Evolutionary conservation across 345 rosid genomes (phyloP).

Genomic region (Atalantia buxifolia): DNA sequence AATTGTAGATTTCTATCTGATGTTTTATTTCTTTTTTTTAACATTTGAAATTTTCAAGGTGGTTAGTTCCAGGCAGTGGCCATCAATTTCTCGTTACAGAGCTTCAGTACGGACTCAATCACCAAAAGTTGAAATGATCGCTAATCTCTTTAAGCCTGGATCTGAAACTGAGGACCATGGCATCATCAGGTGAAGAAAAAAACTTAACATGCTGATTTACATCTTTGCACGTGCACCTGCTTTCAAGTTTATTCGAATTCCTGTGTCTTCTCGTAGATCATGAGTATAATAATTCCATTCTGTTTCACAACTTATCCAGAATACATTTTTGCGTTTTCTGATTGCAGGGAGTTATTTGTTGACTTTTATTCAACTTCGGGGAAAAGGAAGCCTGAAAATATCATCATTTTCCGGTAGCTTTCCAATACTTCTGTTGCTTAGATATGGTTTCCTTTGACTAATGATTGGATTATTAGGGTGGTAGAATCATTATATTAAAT

Average conservation of each 20-base stretch:
- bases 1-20: not conserved
- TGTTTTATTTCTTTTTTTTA: not conserved
- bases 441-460: not conserved
- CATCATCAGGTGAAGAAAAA: constrained; percentile 44
- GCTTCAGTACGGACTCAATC: constrained; percentile 84
- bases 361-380: constrained; percentile 73
- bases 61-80: constrained; percentile 87
- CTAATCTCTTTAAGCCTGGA: constrained; percentile 53
- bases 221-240: not conserved
- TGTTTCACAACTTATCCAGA: not conserved
- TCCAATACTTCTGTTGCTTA: not conserved
- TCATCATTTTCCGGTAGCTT: constrained; percentile 74
- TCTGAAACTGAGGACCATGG: constrained; percentile 63
- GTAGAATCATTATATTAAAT: not conserved
- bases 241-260: not conserved
- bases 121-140: constrained; percentile 81
- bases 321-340: not conserved
- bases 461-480: not conserved
- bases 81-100: constrained; percentile 68
- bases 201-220: not conserved
- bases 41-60: constrained; percentile 22
- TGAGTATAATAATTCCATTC: not conserved
- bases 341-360: constrained; percentile 55
- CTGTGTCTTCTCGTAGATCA: not conserved
- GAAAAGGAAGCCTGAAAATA: constrained; percentile 76